phyloP scores from a whole-genome alignment of 352 stramenopile species.

The Pythium myriotylum region DNA sequence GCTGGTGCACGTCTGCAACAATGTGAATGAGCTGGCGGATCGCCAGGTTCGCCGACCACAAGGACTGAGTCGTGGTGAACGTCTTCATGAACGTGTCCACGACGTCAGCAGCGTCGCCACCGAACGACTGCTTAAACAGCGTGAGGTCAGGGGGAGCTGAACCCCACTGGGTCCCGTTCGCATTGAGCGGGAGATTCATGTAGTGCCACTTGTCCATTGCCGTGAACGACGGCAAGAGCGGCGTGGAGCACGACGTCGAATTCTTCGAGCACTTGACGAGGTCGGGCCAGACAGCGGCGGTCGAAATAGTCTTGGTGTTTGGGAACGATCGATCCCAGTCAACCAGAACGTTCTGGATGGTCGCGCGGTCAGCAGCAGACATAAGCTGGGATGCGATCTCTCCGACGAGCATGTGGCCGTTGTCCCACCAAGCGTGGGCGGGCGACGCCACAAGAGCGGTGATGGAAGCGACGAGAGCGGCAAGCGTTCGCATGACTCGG shows the following conservation, averaged over 20 bases:
- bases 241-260: conserved; percentile 8
- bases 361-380: conserved; percentile 14
- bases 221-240: conserved; percentile 42
- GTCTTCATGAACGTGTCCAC: conserved; percentile 51
- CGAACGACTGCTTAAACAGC: conserved; percentile 56
- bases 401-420: conserved; percentile 30
- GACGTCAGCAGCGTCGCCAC: conserved; percentile 45
- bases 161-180: conserved; percentile 46
- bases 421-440: conserved; percentile 32
- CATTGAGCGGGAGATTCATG: conserved; percentile 60
- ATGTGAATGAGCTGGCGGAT: conserved; percentile 77
- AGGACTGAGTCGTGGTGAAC: conserved; percentile 63
- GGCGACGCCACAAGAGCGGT: conserved; percentile 7
- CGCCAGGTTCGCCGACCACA: conserved; percentile 61
- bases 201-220: conserved; percentile 68
- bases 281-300: conserved; percentile 32
- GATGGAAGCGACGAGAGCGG: conserved; percentile 8
- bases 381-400: conserved; percentile 32
- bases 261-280: conserved; percentile 31
- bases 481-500: conserved; percentile 11
- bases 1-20: conserved; percentile 66
- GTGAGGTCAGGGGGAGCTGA: conserved; percentile 43
- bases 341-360: conserved; percentile 24
- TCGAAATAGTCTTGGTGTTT: conserved; percentile 29
- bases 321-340: conserved; percentile 28